Conservation (phyloP, 140 eudicot species). For the Artemisia princeps region DNA sequence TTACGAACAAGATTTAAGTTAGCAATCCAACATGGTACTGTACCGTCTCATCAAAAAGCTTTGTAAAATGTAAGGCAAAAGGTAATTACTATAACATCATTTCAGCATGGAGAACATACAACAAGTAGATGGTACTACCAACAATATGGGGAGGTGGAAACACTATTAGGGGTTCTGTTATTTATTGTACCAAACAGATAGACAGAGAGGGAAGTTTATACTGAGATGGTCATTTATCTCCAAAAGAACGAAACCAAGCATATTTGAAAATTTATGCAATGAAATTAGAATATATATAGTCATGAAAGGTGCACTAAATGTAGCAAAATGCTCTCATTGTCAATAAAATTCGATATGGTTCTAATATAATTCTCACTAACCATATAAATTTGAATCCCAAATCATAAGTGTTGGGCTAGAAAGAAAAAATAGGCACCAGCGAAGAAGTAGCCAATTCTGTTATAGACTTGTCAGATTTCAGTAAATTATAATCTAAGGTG, state of each 20-base stretch:
- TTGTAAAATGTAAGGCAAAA: not conserved
- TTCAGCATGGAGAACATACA: not conserved
- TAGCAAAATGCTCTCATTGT: not conserved
- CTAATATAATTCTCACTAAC: not conserved
- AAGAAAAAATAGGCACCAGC: not conserved
- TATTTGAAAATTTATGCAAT: not conserved
- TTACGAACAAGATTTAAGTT: constrained; percentile 10
- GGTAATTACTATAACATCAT: not conserved
- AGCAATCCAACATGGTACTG: constrained; percentile 12
- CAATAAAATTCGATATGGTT: not conserved
- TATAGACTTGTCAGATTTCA: not conserved
- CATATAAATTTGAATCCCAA: not conserved
- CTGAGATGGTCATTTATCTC: not conserved
- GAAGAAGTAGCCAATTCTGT: not conserved
- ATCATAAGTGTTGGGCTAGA: not conserved
- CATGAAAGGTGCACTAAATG: constrained; percentile 4
- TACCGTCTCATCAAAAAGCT: not conserved
- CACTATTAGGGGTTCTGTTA: not conserved
- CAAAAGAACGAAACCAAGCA: not conserved
- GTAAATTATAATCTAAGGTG: constrained; percentile 1
- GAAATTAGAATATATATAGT: not conserved
- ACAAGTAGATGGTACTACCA: not conserved
- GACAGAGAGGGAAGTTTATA: not conserved
- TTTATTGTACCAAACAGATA: not conserved
- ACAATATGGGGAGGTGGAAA: not conserved